Conservation (phyloP, 495 filamentous ascomycete genomes). For the Podospora conica region DNA sequence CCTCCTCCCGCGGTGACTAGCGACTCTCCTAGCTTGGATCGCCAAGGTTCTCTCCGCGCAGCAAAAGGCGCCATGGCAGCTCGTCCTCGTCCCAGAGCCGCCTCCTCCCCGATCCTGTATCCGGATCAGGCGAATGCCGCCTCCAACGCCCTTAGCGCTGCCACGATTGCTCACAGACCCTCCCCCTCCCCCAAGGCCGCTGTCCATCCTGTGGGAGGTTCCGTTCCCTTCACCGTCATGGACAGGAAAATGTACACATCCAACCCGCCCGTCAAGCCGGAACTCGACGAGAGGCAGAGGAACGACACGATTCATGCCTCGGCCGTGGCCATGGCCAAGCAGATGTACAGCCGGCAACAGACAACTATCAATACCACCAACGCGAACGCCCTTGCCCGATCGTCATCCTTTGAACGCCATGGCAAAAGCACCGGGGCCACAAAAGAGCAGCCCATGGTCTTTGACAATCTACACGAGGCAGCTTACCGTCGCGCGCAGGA, state of each 20-base stretch:
- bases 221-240: constrained; percentile 44
- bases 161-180: constrained; percentile 51
- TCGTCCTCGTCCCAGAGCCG: constrained; percentile 54
- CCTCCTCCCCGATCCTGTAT: constrained; percentile 54
- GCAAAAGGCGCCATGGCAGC: constrained; percentile 66
- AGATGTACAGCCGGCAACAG: constrained; percentile 68
- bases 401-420: constrained; percentile 23
- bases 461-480: constrained; percentile 68
- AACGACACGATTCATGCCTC: constrained; percentile 70
- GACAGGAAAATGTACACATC: constrained; percentile 66
- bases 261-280: constrained; percentile 61
- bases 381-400: constrained; percentile 24
- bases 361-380: constrained; percentile 44
- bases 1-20: constrained; percentile 1
- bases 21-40: constrained; percentile 17
- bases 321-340: constrained; percentile 78
- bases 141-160: constrained; percentile 61
- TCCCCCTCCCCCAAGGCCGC: constrained; percentile 23
- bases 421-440: constrained; percentile 7
- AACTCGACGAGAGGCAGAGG: constrained; percentile 66
- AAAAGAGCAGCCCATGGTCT: constrained; percentile 32
- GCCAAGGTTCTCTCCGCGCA: constrained; percentile 58
- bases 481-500: constrained; percentile 80
- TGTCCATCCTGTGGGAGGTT: constrained; percentile 29
- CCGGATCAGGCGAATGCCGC: constrained; percentile 55